A percentile compares a stretch with the other conserved stretches of the same genome.
These are phyloP conservation scores for Pholiota adiposa DNA, from an alignment of 1,284 basidiomycete species.

Conservation along the genomic window DNA sequence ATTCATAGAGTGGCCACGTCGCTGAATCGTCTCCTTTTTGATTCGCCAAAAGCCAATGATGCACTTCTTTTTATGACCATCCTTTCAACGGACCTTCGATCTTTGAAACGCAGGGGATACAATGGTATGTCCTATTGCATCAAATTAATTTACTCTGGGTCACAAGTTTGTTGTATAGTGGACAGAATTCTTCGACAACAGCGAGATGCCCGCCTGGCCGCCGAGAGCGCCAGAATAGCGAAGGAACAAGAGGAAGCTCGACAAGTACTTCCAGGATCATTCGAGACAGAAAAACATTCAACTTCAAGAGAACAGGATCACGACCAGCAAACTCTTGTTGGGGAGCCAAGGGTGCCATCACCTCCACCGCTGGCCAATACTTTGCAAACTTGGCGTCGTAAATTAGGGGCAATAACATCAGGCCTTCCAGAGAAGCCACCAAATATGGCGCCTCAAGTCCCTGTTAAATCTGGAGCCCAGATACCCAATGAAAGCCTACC, in stretches of 20 bases:
- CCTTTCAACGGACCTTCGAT: slow-evolving; percentile 85
- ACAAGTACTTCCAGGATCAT: slow-evolving; percentile 3
- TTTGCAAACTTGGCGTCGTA: slow-evolving; percentile 23
- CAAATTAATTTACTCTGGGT: neutral
- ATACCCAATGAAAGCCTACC: neutral
- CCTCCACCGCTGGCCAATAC: slow-evolving; percentile 13
- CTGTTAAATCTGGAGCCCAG: neutral
- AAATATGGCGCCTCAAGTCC: neutral
- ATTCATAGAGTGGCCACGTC: slow-evolving; percentile 73
- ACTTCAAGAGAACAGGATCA: neutral
- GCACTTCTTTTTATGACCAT: slow-evolving; percentile 91
- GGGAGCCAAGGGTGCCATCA: slow-evolving; percentile 3
- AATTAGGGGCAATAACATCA: slow-evolving; percentile 18
- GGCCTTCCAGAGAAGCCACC: slow-evolving; percentile 2
- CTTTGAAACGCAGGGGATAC: slow-evolving; percentile 85
- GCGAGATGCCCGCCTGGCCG: slow-evolving; percentile 70
- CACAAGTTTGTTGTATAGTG: slow-evolving; percentile 51
- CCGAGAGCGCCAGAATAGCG: slow-evolving; percentile 47
- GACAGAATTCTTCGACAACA: slow-evolving; percentile 91
- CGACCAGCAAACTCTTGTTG: neutral
- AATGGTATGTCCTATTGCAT: slow-evolving; percentile 56
- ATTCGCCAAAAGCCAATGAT: slow-evolving; percentile 80
- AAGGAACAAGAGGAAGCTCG: slow-evolving; percentile 14
- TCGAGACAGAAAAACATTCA: neutral
- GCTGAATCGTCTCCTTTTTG: slow-evolving; percentile 78